phyloP scores from a whole-genome alignment of 2,329 filamentous ascomycete species.

The Colletotrichum sp. region DNA sequence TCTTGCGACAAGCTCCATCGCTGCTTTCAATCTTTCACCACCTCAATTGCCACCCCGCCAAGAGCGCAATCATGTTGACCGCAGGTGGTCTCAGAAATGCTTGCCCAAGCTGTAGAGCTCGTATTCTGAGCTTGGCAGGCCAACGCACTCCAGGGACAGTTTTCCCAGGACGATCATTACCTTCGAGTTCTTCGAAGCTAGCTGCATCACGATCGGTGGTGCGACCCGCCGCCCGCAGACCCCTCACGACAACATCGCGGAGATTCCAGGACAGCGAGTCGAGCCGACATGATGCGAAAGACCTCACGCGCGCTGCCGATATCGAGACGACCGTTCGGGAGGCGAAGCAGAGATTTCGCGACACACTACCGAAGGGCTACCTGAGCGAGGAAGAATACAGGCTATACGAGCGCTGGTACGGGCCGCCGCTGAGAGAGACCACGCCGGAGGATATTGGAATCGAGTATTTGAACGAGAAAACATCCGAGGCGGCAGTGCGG shows the following conservation, averaged over 20 bases:
- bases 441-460: constrained; percentile 63
- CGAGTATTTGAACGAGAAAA: constrained; percentile 29
- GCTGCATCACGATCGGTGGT: neutral
- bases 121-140: neutral
- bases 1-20: constrained; percentile 6
- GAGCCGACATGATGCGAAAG: constrained; percentile 23
- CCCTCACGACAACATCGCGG: neutral
- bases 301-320: constrained; percentile 30
- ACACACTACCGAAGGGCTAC: constrained; percentile 75
- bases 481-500: neutral
- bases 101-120: constrained; percentile 18
- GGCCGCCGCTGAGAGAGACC: constrained; percentile 71
- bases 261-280: neutral
- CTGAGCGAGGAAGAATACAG: constrained; percentile 73
- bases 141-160: neutral
- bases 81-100: constrained; percentile 16
- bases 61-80: constrained; percentile 10
- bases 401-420: constrained; percentile 83
- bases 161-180: neutral
- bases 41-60: neutral
- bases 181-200: neutral
- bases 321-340: constrained; percentile 71
- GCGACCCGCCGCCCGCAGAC: neutral
- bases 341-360: constrained; percentile 77
- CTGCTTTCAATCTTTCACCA: neutral